phyloP scores from a whole-genome alignment of 1,284 basidiomycete genomes.

The Ceratobasidium papillatum region DNA sequence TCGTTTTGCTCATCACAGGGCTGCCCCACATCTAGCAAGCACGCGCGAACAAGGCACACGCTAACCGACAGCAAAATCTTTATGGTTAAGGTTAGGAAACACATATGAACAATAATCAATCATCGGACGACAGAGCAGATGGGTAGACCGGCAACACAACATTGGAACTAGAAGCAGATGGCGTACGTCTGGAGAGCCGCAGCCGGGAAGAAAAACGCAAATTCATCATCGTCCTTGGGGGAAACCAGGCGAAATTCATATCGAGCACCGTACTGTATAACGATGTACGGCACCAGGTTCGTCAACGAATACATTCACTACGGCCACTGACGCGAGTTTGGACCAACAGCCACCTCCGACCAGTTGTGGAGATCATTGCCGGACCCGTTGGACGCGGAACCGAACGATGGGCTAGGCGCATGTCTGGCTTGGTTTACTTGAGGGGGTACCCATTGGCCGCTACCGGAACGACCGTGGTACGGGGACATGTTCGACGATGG shows the following conservation, averaged over 20 bases:
- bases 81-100: slow-evolving; percentile 40
- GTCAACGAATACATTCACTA: neutral
- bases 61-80: slow-evolving; percentile 24
- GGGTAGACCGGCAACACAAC: slow-evolving; percentile 34
- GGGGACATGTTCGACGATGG: slow-evolving; percentile 20
- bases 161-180: slow-evolving; percentile 12
- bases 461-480: slow-evolving; percentile 37
- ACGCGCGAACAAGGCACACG: slow-evolving; percentile 8
- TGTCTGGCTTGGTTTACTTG: slow-evolving; percentile 37
- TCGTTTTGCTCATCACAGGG: slow-evolving; percentile 1
- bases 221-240: slow-evolving; percentile 41
- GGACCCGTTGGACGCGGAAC: slow-evolving; percentile 25
- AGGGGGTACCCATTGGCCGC: slow-evolving; percentile 38
- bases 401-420: slow-evolving; percentile 33
- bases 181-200: neutral
- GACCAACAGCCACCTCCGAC: slow-evolving; percentile 34
- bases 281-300: neutral
- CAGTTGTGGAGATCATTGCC: slow-evolving; percentile 34
- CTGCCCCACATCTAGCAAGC: neutral
- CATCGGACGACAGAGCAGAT: slow-evolving; percentile 33
- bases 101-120: slow-evolving; percentile 42
- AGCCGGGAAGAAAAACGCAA: slow-evolving; percentile 17
- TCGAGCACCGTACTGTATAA: neutral
- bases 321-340: slow-evolving; percentile 31
- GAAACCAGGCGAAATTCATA: slow-evolving; percentile 26